These are phyloP conservation scores for Neoboletus subvelutipes DNA, from an alignment of 768 basidiomycete genomes.

Conservation along the genomic window DNA sequence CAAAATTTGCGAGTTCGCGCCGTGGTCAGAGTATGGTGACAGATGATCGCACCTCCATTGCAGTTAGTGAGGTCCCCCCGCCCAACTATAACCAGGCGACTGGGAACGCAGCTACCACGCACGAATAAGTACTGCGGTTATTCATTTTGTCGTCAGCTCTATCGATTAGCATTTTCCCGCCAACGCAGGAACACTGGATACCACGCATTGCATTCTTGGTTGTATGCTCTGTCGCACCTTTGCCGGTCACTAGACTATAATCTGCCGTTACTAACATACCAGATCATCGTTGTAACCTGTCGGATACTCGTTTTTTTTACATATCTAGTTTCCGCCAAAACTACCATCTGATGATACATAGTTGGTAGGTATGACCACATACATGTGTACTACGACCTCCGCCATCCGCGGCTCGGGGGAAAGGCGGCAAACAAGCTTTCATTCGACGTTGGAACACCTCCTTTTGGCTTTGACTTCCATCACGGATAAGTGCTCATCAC, in stretches of 20 bases:
- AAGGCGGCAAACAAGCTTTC: background rate
- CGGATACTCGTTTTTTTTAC: background rate
- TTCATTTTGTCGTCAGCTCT: background rate
- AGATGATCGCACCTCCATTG: conserved; percentile 13
- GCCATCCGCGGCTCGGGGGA: no score
- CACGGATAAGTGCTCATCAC: background rate
- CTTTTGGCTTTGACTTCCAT: background rate
- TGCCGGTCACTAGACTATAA: background rate
- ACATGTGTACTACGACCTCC: no score
- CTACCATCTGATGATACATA: no score
- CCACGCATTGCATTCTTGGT: background rate
- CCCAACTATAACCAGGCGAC: conserved; percentile 25
- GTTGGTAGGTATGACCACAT: no score
- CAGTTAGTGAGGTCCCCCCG: conserved; percentile 21
- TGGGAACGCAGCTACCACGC: background rate
- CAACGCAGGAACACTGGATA: background rate
- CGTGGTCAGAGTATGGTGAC: conserved; percentile 4
- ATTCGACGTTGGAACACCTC: background rate
- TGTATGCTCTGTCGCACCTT: background rate
- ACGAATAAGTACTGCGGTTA: background rate
- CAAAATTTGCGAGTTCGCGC: conserved; percentile 9
- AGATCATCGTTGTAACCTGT: background rate
- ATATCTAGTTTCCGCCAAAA: background rate
- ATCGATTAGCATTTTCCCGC: background rate
- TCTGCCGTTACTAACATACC: background rate